phyloP scores from a whole-genome alignment of 345 rosid species.

The Eucalyptus camaldulensis region DNA sequence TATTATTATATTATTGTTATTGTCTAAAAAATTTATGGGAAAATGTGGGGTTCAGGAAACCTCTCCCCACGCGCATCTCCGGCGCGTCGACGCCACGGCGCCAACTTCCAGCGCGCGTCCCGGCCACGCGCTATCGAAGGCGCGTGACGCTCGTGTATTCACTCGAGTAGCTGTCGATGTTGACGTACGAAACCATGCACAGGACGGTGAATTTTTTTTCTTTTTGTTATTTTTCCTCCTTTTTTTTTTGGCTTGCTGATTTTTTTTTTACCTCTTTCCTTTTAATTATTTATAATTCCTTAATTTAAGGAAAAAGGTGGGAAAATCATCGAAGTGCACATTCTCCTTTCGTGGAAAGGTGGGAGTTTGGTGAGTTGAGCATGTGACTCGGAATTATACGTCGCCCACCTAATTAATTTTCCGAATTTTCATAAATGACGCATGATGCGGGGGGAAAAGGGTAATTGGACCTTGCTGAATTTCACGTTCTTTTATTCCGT shows the following conservation, averaged over 20 bases:
- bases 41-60: not conserved
- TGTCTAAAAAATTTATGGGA: not conserved
- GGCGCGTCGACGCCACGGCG: not conserved
- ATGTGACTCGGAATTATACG: not conserved
- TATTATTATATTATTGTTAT: not conserved
- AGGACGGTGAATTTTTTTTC: not conserved
- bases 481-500: not conserved
- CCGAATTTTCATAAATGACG: not conserved
- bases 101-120: not conserved
- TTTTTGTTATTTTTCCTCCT: not conserved
- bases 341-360: not conserved
- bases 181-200: not conserved
- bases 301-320: not conserved
- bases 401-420: not conserved
- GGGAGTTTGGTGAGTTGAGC: not conserved
- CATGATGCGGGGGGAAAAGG: accelerated
- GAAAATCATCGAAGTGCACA: not conserved
- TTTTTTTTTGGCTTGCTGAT: not conserved
- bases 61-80: not conserved
- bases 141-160: not conserved
- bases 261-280: not conserved
- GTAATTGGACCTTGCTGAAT: not conserved
- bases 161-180: not conserved
- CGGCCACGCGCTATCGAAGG: not conserved
- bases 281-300: not conserved